Conservation (phyloP, 352 stramenopile species). For the Pythium myriotylum region DNA sequence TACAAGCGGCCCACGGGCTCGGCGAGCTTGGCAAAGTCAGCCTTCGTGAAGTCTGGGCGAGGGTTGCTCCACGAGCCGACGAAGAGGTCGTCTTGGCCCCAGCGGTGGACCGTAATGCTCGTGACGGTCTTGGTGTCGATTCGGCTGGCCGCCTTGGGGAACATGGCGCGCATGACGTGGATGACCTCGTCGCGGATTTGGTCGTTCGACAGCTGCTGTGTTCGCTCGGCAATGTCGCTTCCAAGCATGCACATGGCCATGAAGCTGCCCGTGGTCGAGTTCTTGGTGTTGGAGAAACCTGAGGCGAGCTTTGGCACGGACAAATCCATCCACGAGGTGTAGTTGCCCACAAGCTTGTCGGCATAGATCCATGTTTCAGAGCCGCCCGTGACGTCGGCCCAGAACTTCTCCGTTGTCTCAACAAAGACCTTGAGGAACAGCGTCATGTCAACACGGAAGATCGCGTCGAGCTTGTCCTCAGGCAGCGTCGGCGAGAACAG, state of each 20-base stretch:
- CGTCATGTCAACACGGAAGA: conserved; percentile 6
- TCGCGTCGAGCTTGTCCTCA: conserved; percentile 8
- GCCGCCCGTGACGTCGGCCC: not conserved
- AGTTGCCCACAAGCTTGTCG: not conserved
- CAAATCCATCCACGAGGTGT: conserved; percentile 1
- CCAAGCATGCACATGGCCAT: not conserved
- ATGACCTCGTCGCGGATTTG: conserved; percentile 8
- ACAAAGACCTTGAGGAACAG: conserved; percentile 11
- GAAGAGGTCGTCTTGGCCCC: conserved; percentile 13
- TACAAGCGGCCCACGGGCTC: conserved; percentile 13
- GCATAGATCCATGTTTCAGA: conserved; percentile 2
- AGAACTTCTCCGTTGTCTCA: conserved; percentile 4
- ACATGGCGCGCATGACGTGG: conserved; percentile 13
- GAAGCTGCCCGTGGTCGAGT: conserved; percentile 1
- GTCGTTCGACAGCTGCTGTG: not conserved
- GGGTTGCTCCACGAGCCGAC: conserved; percentile 15
- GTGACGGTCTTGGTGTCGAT: conserved; percentile 7
- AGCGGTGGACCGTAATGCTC: conserved; percentile 2
- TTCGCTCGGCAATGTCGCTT: not conserved
- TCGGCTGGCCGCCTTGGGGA: conserved; percentile 4
- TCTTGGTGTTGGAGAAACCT: not conserved
- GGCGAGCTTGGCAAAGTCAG: conserved; percentile 4
- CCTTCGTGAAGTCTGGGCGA: conserved; percentile 1
- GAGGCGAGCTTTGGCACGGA: conserved; percentile 2
- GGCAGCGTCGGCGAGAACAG: not conserved